Base-by-base conservation (phyloP, 2,329 filamentous ascomycete genomes). In the Rhexocercosporidium sp. region DNA sequence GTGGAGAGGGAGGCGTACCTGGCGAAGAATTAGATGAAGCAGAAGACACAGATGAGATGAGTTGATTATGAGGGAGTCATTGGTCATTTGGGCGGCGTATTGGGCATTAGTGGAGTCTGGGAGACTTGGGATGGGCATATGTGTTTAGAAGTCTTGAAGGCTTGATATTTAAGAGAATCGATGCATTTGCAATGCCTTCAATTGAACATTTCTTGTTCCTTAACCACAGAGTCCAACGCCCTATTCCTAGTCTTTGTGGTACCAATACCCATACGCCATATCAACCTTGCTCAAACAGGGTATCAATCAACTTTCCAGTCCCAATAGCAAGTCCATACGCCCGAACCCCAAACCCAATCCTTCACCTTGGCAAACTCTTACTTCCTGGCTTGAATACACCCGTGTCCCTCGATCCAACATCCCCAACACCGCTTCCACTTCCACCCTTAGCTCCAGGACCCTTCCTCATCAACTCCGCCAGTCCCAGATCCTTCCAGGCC, bases 1-100 rank as follows among this genome's bases (percentile, higher is more conserved):
- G 83, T 98, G 79, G 95, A 98, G 83, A 85, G 96, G 78, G 96
- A 99, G 84, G 90, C 90, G 69, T 92, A 93, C 75, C 78, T 97
- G 74, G 90, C 88, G 66, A 56, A 65, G 64, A 60, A 47, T 5
- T 59, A 47, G 54, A 54, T 46, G 22, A 0, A 18, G 7, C 7
- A 20, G 53, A 14, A 41, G 34, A 34, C 27, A 37, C 9, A 49
- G 29, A 63, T 12, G 37, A 53, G 8, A 18, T 16, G 44, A 53
- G 4, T 16, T 37, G 29, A 31, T 29, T 46, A 22, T 25, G 31
- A 61, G 37, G 49, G 62, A 62, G 41, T 47, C 12, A 29, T 53
- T 18, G 57, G 46, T 56, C 64, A 65, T 65, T 59, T 62, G 54
- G 64, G 65, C 47, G 70, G 72, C 60, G 69, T 67, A 66, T 65